A percentile compares a stretch with the other conserved stretches of the same genome.
Conservation (phyloP, 495 filamentous ascomycete genomes). For the Apiosordaria backusii region DNA sequence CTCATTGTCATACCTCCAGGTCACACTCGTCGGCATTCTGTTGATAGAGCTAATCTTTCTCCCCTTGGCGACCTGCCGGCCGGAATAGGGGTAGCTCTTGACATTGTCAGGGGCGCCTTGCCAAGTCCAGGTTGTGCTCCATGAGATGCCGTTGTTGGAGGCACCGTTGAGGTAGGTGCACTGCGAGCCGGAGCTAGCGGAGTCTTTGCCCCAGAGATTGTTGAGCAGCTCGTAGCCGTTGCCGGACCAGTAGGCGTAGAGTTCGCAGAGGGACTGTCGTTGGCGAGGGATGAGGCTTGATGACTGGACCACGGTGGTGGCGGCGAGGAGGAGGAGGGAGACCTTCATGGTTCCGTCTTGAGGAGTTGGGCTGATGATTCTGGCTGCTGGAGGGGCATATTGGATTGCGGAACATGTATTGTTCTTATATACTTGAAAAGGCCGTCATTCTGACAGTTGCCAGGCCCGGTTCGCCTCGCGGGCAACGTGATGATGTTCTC, state of each 20-base stretch:
- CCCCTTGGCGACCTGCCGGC: constrained; percentile 30
- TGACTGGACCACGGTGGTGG: background rate
- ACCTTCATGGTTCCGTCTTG: constrained; percentile 2
- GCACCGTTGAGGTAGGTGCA: constrained; percentile 40
- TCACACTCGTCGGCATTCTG: constrained; percentile 39
- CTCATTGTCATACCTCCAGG: constrained; percentile 42
- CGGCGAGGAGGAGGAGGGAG: constrained; percentile 9
- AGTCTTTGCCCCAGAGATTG: constrained; percentile 44
- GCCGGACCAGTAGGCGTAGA: constrained; percentile 36
- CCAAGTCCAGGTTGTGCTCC: constrained; percentile 46
- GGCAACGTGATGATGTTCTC: background rate
- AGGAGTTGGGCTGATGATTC: background rate
- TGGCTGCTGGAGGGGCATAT: background rate
- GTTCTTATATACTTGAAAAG: background rate
- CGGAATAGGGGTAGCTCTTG: constrained; percentile 46
- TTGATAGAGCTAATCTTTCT: constrained; percentile 27
- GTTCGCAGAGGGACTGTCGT: constrained; percentile 34
- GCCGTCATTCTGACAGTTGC: background rate
- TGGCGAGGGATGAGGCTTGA: constrained; percentile 10
- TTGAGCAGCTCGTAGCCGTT: constrained; percentile 44
- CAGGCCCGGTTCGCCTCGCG: background rate
- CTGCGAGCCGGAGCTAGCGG: constrained; percentile 38
- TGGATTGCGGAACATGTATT: background rate
- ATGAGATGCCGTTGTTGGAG: constrained; percentile 32
- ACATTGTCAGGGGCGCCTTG: constrained; percentile 38